A percentile compares a stretch with the other conserved stretches of the same genome.
Evolutionary conservation across 768 basidiomycete genomes (phyloP).

Genomic region (Suillus variegatus): DNA sequence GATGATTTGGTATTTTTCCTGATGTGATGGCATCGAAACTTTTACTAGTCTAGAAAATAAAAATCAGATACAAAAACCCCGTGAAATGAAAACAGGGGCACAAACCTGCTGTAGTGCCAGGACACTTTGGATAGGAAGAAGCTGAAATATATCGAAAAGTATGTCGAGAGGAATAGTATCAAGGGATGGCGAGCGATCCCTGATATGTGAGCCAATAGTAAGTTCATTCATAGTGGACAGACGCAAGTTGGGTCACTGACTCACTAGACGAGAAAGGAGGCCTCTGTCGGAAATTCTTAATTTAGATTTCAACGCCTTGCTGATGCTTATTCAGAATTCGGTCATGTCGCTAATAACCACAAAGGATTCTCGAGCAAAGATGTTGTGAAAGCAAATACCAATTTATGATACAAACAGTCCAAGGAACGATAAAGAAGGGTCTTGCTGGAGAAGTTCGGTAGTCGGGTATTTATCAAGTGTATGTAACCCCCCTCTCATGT

Average conservation of each 20-base stretch:
- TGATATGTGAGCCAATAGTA: neutral
- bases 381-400: neutral
- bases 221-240: neutral
- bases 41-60: constrained; percentile 45
- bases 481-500: neutral
- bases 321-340: too few relatives aligned
- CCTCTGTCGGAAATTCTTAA: too few relatives aligned
- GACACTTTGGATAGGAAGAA: constrained; percentile 44
- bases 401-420: neutral
- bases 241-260: too few relatives aligned
- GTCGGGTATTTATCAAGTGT: neutral
- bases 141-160: constrained; percentile 42
- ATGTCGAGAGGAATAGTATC: constrained; percentile 49
- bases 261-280: too few relatives aligned
- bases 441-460: neutral
- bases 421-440: neutral
- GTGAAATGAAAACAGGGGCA: neutral
- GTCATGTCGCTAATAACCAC: too few relatives aligned
- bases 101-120: constrained; percentile 49
- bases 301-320: too few relatives aligned
- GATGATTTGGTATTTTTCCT: too few relatives aligned
- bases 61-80: neutral
- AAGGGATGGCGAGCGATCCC: constrained; percentile 15
- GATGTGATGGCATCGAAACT: constrained; percentile 37
- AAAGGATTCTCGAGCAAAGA: neutral